Evolutionary conservation across 2,329 filamentous ascomycete species (phyloP).

Genomic region (Thermothelomyces thermophilus): DNA sequence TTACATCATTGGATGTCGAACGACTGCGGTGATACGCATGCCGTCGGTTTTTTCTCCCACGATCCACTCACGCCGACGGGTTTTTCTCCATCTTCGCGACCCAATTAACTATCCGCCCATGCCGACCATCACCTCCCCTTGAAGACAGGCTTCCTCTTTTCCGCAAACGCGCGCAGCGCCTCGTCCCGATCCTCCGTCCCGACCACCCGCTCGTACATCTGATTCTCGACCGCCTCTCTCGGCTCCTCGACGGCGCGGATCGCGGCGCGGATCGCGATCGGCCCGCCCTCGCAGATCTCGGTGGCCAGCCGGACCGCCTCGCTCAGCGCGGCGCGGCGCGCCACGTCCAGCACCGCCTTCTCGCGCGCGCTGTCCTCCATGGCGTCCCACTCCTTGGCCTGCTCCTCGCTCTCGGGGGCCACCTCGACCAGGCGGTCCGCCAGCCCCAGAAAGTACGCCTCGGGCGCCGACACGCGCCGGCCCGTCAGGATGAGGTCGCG

Average conservation of each 20-base stretch:
- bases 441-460: conserved; percentile 87
- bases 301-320: conserved; percentile 72
- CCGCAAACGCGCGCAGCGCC: conserved; percentile 74
- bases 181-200: conserved; percentile 81
- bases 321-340: conserved; percentile 61
- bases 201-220: conserved; percentile 78
- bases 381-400: conserved; percentile 29
- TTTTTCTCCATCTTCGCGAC: no score
- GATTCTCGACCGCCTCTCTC: conserved; percentile 72
- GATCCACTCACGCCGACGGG: no score
- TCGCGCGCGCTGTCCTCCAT: conserved; percentile 34
- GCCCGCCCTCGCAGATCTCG: conserved; percentile 78
- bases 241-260: conserved; percentile 70
- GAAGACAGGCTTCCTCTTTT: conserved; percentile 56
- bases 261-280: conserved; percentile 72
- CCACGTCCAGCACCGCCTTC: conserved; percentile 44
- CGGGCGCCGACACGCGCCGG: conserved; percentile 70
- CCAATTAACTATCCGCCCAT: no score
- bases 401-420: conserved; percentile 25
- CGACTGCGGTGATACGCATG: no score
- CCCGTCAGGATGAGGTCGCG: conserved; percentile 87
- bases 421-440: conserved; percentile 87
- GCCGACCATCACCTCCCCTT: conserved; percentile 43
- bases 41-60: no score
- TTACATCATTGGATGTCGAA: no score